Percentiles rank a stretch among this genome's conserved stretches.
These are phyloP conservation scores for Calonectria henricotiae DNA, from an alignment of 2,329 filamentous ascomycete species.

Conservation along the genomic window DNA sequence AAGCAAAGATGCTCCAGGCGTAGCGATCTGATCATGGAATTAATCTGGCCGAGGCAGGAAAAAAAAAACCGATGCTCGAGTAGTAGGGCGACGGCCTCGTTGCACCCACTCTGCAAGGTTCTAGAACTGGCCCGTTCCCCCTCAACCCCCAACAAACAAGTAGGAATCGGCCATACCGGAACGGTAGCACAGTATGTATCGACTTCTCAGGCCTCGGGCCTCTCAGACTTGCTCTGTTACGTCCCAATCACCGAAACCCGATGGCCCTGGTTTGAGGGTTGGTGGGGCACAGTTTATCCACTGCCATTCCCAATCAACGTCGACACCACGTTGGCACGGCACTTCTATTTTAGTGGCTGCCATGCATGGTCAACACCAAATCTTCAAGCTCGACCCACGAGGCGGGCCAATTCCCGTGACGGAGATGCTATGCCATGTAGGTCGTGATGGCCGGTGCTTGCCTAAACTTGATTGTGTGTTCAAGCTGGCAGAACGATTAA, in stretches of 20 bases:
- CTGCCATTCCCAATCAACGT: conserved; percentile 48
- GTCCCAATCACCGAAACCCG: conserved; percentile 25
- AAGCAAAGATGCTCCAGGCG: conserved; percentile 39
- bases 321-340: conserved; percentile 53
- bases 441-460: neutral
- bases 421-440: neutral
- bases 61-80: neutral
- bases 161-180: conserved; percentile 18
- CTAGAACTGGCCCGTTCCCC: conserved; percentile 11
- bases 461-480: neutral
- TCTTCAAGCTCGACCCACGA: conserved; percentile 9
- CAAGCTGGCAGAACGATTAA: neutral
- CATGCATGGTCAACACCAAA: conserved; percentile 24
- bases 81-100: neutral
- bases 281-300: conserved; percentile 28
- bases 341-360: conserved; percentile 51
- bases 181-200: conserved; percentile 13
- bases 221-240: conserved; percentile 16
- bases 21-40: conserved; percentile 1
- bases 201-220: conserved; percentile 11
- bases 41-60: conserved; percentile 7
- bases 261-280: conserved; percentile 25
- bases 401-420: neutral
- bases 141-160: conserved; percentile 32
- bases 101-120: neutral